phyloP scores from a whole-genome alignment of 1,284 basidiomycete species.

The Trichosporon coremiiforme region DNA sequence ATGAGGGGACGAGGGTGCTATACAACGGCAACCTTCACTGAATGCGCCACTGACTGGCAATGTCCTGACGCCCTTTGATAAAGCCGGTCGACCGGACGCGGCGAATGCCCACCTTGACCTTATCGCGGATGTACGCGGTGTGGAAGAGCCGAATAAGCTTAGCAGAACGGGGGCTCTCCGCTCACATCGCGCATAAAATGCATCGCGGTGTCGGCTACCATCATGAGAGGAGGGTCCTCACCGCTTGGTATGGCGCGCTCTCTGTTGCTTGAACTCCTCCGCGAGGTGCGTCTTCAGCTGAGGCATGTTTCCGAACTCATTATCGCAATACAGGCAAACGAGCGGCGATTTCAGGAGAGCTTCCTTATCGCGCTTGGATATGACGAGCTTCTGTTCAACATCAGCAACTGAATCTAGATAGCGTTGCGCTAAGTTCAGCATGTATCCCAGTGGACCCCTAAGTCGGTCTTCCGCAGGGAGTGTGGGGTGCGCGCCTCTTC shows the following conservation, averaged over 20 bases:
- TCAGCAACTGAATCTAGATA: constrained; percentile 4
- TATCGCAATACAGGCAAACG: constrained; percentile 67
- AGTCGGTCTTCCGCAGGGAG: too few relatives aligned
- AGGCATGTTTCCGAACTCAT: constrained; percentile 71
- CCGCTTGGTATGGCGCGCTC: neutral
- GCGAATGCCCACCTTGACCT: neutral
- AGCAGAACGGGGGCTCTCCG: neutral
- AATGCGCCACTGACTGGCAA: neutral
- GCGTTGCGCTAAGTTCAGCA: too few relatives aligned
- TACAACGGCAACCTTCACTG: neutral
- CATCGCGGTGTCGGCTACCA: neutral
- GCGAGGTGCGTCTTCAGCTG: constrained; percentile 64
- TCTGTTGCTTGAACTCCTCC: constrained; percentile 40
- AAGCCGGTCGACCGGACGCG: too few relatives aligned
- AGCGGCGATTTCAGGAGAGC: constrained; percentile 68
- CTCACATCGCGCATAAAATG: neutral
- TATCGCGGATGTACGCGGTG: neutral
- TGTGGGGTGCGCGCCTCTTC: too few relatives aligned
- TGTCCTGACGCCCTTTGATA: too few relatives aligned
- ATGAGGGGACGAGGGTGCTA: neutral
- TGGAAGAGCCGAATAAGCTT: neutral
- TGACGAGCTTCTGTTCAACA: constrained; percentile 58
- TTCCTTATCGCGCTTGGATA: constrained; percentile 54
- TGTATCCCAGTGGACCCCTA: neutral
- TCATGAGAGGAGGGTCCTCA: neutral